Conservation (phyloP, 192 early-diverging fungal species). For the Dispira simplex region DNA sequence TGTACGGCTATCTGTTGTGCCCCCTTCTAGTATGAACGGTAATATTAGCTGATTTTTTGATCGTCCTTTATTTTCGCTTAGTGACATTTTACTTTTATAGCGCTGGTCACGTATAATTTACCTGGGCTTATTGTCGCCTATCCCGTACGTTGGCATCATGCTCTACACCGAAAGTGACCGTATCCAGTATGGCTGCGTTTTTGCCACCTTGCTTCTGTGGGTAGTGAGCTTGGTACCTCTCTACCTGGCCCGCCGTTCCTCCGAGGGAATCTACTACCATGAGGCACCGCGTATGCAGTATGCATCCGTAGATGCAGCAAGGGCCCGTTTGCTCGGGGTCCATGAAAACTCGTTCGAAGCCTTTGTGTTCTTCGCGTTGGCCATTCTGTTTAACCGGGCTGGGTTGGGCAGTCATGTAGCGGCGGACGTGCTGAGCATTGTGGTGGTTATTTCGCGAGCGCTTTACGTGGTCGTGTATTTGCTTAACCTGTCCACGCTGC, state of each 20-base stretch:
- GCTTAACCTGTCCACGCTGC: not conserved
- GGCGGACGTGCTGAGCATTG: not conserved
- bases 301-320: not conserved
- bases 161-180: not conserved
- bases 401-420: not conserved
- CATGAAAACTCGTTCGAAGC: not conserved
- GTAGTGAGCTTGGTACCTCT: not conserved
- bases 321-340: not conserved
- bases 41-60: too few species aligned
- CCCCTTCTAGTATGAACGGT: too few species aligned
- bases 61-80: too few species aligned
- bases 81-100: too few species aligned
- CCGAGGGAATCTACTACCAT: constrained; percentile 5
- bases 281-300: not conserved
- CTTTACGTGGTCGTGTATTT: not conserved
- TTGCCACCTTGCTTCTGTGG: constrained; percentile 2
- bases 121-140: not conserved
- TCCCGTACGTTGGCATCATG: not conserved
- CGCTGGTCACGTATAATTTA: too few species aligned
- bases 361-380: constrained; percentile 1
- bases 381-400: not conserved
- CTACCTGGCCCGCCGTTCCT: not conserved
- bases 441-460: not conserved
- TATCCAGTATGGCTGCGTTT: constrained; percentile 7
- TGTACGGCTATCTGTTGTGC: too few species aligned